Evolutionary conservation across 2,329 filamentous ascomycete genomes (phyloP), one percentile per base, ranked within the genome.

Genomic region (Claviceps pazoutovae): DNA sequence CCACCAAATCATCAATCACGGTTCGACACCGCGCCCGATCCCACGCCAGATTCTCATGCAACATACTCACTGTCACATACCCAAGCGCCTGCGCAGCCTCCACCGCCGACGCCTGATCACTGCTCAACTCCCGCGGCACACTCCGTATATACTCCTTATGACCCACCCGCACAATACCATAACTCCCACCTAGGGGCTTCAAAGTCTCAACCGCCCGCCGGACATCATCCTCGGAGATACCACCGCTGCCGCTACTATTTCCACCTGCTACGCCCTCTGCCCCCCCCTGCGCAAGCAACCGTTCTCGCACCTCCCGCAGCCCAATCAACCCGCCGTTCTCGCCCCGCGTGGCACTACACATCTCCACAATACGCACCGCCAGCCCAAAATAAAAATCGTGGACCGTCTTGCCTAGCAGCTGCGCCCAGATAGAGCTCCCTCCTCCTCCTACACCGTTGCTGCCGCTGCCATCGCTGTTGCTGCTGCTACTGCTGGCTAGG

Each of bases 381-480:
- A 98, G 80, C 72, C 95, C 91, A 67, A 97, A 97, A 71, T 97
- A 98, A 65, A 98, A 98, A 67, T 98, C 93, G 65, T 96, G 95
- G 59, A 98, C 90, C 60, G 83, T 89, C 54, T 86, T 81, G 34
- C 93, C 93, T 19, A 97, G 76, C 56, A 97, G 80, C 71, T 96
- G 90, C 8, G 88, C 86, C 91, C 93, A 97, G 54, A 96, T 82
- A 53, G 84, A 93, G 17, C 80, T 70, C 46, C 68, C 71, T 43
- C 68, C 67, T 13, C 41, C 41, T 11, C 30, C 30, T 11, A 4
- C 9, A 34, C 30, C 9, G 17, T 8, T 17, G 8, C 39, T 9
- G 14, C 43, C 13, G 42, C 13, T 19, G 5, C 69, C 71, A 44
- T 68, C 67, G 23, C 49, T 23, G 26, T 54, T 53, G 48, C 54